Evolutionary conservation across 441 rosid species (phyloP), one percentile per base, ranked within the genome.

Genomic region (Corymbia calophylla): DNA sequence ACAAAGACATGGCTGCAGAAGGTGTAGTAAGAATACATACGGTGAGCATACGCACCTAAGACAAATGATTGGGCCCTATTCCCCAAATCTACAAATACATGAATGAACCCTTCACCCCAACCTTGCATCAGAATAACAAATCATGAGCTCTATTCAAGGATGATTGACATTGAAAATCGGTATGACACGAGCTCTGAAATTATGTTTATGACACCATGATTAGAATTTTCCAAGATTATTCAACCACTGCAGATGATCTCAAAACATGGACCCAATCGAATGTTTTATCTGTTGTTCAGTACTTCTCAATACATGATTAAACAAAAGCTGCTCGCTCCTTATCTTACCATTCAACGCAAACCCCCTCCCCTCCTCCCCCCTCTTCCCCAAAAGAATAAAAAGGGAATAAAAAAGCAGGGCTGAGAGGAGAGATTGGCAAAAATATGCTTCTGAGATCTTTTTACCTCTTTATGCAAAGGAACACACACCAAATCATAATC

Each of bases 1-100:
- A 96, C 93, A 94, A 92, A 95, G 89, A 97, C 95, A 90, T 66
- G 88, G 51, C 88, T 86, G 88, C 32, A 7, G 68, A 55, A 53
- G 64, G 64, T 53, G 48, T 32, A 31, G 49, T 31, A 32, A 86
- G 58, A 54, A 44, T 47, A 32, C 66, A 55, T 55, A 55, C 21
- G 0, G 58, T 54, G 49, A 86, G 47, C 13, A 86, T 19, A 55
- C 55, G 47, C 27, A 51, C 18, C 29, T 32, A 32, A 86, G n/a
- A 35, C n/a, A 19, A 53, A 77, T 77, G 51, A 77, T 77, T 77
- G 51, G 51, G 84, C 16, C 51, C 84, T 44, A 44, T 77, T 77
- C 84, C n/a, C 84, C 84, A 77, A 86, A 86, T 86, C 49, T 53
- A n/a, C 39, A n/a, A 5, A 51, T 17, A 18, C 47, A 23, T 17